Evolutionary conservation across 345 rosid genomes (phyloP).

Genomic region (Turnera subulata): DNA sequence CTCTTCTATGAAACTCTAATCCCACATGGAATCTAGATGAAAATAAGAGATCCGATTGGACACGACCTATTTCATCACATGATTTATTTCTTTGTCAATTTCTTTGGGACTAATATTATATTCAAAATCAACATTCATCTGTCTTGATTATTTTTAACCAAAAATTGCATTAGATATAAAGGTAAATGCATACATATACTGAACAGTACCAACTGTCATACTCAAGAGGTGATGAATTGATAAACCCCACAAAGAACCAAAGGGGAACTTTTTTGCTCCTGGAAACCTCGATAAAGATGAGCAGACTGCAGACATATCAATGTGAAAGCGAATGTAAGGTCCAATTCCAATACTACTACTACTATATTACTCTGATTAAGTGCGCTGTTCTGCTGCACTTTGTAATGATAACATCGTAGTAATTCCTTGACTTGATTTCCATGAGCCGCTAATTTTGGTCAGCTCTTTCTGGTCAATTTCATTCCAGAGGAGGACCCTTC

Average conservation of each 20-base stretch:
- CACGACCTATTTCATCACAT: no score
- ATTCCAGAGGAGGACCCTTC: conserved; percentile 12
- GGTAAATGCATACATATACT: background rate
- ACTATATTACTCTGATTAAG: no score
- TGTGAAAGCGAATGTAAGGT: conserved; percentile 20
- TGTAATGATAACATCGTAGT: conserved; percentile 21
- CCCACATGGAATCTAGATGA: no score
- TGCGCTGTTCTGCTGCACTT: background rate
- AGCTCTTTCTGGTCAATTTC: conserved; percentile 10
- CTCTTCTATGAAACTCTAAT: no score
- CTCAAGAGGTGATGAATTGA: background rate
- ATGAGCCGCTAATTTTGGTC: conserved; percentile 14
- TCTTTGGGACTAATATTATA: no score
- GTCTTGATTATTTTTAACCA: conserved; percentile 14
- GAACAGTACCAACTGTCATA: conserved; percentile 7
- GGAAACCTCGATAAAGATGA: conserved; percentile 26
- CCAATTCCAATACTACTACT: conserved; percentile 4
- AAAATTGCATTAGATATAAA: background rate
- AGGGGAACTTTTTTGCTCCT: conserved; percentile 27
- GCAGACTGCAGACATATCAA: conserved; percentile 1
- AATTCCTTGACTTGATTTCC: conserved; percentile 20
- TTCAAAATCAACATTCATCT: no score
- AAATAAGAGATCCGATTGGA: no score
- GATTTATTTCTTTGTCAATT: no score
- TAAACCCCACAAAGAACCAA: conserved; percentile 37